Evolutionary conservation across 805 yeast genomes (phyloP).

Genomic region (Candida taoyuanica): DNA sequence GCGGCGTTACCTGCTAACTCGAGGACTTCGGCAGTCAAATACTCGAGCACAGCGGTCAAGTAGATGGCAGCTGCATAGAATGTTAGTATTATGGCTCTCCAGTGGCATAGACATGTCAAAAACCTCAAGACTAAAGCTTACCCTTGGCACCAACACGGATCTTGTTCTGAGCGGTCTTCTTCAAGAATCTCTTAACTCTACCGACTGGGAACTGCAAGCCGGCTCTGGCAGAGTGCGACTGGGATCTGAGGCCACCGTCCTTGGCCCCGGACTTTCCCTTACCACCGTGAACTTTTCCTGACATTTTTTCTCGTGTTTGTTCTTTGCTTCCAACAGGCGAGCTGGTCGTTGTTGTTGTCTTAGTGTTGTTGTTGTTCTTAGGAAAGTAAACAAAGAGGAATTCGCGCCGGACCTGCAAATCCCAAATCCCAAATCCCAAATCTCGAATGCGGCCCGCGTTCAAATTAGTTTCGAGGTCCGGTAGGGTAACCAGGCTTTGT

Average conservation of each 20-base stretch:
- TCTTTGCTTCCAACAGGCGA: not conserved
- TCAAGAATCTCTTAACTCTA: conserved; percentile 94
- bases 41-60: conserved; percentile 92
- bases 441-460: too few relatives aligned
- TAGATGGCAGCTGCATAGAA: conserved; percentile 69
- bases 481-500: too few relatives aligned
- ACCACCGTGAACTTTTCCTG: conserved; percentile 96
- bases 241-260: conserved; percentile 56
- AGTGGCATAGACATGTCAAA: too few relatives aligned
- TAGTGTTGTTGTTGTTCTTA: conserved; percentile 10
- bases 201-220: conserved; percentile 98
- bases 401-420: conserved; percentile 7
- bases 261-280: conserved; percentile 91
- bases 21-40: conserved; percentile 92
- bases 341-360: not conserved
- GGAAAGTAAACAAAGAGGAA: conserved; percentile 15
- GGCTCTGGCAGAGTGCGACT: conserved; percentile 91
- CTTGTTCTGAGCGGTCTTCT: conserved; percentile 82
- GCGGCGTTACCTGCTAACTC: conserved; percentile 99
- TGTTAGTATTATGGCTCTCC: conserved; percentile 17
- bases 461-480: too few relatives aligned
- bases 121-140: conserved; percentile 18
- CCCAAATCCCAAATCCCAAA: not conserved
- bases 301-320: conserved; percentile 43
- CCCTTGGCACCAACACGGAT: conserved; percentile 76